Base-by-base conservation (phyloP, 179 eudicot species). In the Beta lomatogona region DNA sequence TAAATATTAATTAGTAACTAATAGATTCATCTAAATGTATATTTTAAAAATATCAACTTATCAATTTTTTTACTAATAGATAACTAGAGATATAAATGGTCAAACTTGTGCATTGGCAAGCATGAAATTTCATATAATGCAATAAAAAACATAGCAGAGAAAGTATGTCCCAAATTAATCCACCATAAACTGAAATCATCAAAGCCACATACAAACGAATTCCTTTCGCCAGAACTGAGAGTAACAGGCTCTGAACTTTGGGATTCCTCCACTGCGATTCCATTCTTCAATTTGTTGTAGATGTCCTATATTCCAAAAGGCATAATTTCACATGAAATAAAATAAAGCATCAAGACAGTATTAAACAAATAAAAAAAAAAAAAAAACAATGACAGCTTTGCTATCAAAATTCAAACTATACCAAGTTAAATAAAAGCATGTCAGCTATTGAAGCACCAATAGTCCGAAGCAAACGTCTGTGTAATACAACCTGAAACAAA, bases 391-490 rank as follows among this genome's bases (percentile, higher is more conserved):
- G 54, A 41, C 28, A 78, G 25, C 48, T 53, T 50, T 14, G 73
- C 10, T 6, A 73, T 63, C 8, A 81, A 74, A 10, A 58, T 52
- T 63, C 8, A 81, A 74, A 10, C 64, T 52, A 14, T 89, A 96
- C 99, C 97, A 96, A 82, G 86, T 89, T 86, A 59, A 79, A 78
- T 81, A 96, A 87, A 78, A 94, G 85, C 86, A 86, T 79, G 82
- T 96, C 99, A 73, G 79, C 91, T 70, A 94, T 86, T 76, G 93
- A 80, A 76, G 95, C 86, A 48, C 88, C 98, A n/a, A 91, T 83
- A 78, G 97, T 91, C 87, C 94, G 91, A 74, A 96, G 84, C 87
- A 96, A 82, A 91, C 94, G 99, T 83, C 92, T 89, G 86, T 96
- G 98, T 73, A 96, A 84, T 80, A 89, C 87, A 86, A 84, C 93